phyloP scores from a whole-genome alignment of 2,329 filamentous ascomycete genomes.

The Gremmenia infestans region DNA sequence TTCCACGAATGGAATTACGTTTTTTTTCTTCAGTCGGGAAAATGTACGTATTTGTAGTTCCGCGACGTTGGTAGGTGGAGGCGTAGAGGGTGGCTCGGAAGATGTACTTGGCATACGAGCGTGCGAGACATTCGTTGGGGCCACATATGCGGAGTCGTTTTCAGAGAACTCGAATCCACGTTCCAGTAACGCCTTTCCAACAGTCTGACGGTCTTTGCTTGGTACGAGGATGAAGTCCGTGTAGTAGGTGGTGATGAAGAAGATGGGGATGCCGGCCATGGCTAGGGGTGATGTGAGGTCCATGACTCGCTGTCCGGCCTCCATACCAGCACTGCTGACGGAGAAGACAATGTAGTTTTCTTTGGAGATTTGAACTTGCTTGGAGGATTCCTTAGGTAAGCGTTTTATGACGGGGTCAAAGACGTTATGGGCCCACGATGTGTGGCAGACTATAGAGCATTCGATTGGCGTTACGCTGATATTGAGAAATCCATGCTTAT shows the following conservation, averaged over 20 bases:
- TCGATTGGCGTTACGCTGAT: conserved; percentile 89
- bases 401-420: conserved; percentile 67
- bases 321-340: conserved; percentile 83
- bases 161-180: conserved; percentile 82
- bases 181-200: conserved; percentile 70
- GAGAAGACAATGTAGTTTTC: conserved; percentile 87
- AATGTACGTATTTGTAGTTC: conserved; percentile 85
- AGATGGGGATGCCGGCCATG: conserved; percentile 88
- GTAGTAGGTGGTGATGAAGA: conserved; percentile 98
- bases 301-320: conserved; percentile 85
- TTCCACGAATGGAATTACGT: conserved; percentile 69
- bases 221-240: conserved; percentile 95
- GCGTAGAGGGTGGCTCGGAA: conserved; percentile 57
- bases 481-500: conserved; percentile 79
- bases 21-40: conserved; percentile 69
- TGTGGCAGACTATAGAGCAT: conserved; percentile 86
- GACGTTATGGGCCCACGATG: conserved; percentile 64
- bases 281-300: conserved; percentile 88
- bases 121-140: conserved; percentile 34
- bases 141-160: conserved; percentile 62
- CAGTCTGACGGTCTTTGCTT: conserved; percentile 64
- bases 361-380: conserved; percentile 65
- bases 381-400: conserved; percentile 50
- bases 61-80: conserved; percentile 69
- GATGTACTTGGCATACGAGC: conserved; percentile 36